Conservation (phyloP, 176 grass and related monocot species). For the Leersia perrieri region DNA sequence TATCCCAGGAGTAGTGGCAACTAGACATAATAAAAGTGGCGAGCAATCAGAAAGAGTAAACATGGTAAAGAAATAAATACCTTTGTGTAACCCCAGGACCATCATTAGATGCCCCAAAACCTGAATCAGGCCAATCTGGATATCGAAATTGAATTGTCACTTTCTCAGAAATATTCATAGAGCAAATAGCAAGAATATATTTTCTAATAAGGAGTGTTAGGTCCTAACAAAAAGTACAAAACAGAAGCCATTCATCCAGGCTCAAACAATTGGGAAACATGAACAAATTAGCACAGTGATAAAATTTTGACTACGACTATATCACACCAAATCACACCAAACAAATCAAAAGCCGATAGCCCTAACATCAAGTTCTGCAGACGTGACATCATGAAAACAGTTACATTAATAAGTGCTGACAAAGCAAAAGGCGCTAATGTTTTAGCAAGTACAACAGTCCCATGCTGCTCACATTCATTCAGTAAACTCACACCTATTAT, state of each 20-base stretch:
- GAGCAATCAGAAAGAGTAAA: background rate
- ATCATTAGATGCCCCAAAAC: conserved; percentile 67
- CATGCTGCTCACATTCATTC: background rate
- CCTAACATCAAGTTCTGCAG: background rate
- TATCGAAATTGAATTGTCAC: conserved; percentile 20
- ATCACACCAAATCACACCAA: background rate
- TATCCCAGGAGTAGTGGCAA: background rate
- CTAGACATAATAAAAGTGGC: background rate
- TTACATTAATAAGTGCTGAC: background rate
- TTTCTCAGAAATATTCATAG: conserved; percentile 21
- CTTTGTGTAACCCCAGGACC: conserved; percentile 65
- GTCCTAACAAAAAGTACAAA: background rate
- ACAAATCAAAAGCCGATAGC: background rate
- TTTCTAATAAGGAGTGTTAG: background rate
- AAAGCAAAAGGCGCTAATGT: background rate
- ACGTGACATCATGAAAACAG: background rate
- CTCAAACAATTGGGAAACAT: background rate
- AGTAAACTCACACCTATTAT: background rate
- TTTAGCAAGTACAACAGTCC: background rate
- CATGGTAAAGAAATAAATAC: conserved; percentile 29
- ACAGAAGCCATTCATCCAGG: background rate
- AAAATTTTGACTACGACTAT: conserved; percentile 7
- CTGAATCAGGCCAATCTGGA: conserved; percentile 83
- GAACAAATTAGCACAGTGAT: background rate
- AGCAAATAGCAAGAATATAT: background rate